These are phyloP conservation scores for Protomyces gravidus DNA, from an alignment of 1,139 yeast genomes.

Conservation along the genomic window DNA sequence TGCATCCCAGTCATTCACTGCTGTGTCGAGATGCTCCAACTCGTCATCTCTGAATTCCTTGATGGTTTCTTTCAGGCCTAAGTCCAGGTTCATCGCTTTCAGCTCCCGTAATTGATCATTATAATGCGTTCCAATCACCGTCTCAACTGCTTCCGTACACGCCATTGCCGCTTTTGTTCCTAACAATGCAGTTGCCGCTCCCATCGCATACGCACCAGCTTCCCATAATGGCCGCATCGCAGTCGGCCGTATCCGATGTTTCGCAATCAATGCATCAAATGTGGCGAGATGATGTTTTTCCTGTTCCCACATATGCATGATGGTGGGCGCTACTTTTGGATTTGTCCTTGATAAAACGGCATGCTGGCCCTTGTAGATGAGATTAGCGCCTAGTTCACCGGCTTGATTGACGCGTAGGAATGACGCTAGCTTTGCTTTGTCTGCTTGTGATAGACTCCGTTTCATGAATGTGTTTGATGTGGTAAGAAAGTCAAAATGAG, in stretches of 20 bases:
- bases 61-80: constrained; percentile 56
- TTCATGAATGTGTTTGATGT: constrained; percentile 1
- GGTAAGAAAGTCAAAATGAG: neutral
- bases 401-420: constrained; percentile 88
- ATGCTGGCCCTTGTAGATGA: constrained; percentile 87
- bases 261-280: constrained; percentile 69
- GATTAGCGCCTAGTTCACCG: constrained; percentile 97
- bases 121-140: constrained; percentile 95
- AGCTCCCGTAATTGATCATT: constrained; percentile 80
- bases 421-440: constrained; percentile 30
- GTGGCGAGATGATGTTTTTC: constrained; percentile 86
- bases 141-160: constrained; percentile 97
- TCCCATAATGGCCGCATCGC: constrained; percentile 90
- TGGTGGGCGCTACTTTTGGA: constrained; percentile 59
- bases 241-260: constrained; percentile 84
- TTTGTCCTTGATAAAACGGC: constrained; percentile 62
- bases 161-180: constrained; percentile 99
- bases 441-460: constrained; percentile 14
- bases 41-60: constrained; percentile 89
- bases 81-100: constrained; percentile 59
- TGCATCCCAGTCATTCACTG: constrained; percentile 76
- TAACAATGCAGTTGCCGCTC: constrained; percentile 77
- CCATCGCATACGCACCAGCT: constrained; percentile 80
- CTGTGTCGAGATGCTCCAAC: constrained; percentile 90
- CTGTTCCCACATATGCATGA: constrained; percentile 98